Conservation (phyloP, 225 moss, liverwort and hornwort species). For the Bryum argenteum region DNA sequence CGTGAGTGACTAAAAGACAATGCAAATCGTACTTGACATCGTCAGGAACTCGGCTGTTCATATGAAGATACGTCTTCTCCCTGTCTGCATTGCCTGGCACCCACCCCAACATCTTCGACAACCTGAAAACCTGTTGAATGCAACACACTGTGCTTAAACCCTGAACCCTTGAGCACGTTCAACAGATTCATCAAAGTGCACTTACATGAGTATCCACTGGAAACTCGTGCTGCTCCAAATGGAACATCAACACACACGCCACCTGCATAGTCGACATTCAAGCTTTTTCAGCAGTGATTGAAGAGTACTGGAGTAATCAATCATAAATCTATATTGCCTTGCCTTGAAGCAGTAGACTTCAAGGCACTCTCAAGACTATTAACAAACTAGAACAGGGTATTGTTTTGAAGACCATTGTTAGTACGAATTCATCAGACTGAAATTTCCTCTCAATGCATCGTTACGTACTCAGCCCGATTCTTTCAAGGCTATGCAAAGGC, state of each 20-base stretch:
- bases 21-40: slow-evolving; percentile 86
- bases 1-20: slow-evolving; percentile 89
- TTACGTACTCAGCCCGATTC: too few species aligned
- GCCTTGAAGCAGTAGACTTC: too few species aligned
- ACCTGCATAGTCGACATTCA: slow-evolving; percentile 51
- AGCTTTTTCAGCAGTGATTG: slow-evolving; percentile 17
- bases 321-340: too few species aligned
- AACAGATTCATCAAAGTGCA: not conserved
- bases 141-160: too few species aligned
- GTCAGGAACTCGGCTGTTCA: slow-evolving; percentile 85
- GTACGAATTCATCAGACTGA: too few species aligned
- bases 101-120: slow-evolving; percentile 96
- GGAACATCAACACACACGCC: slow-evolving; percentile 90
- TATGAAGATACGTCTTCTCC: slow-evolving; percentile 86
- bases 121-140: slow-evolving; percentile 73
- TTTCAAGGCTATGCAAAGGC: too few species aligned
- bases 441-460: too few species aligned
- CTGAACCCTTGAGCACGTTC: not conserved
- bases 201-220: slow-evolving; percentile 96
- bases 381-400: too few species aligned
- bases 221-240: slow-evolving; percentile 86
- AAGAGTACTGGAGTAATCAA: not conserved
- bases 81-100: slow-evolving; percentile 80
- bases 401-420: too few species aligned
- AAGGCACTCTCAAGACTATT: too few species aligned